Evolutionary conservation across 2,329 filamentous ascomycete genomes (phyloP), one percentile per base, ranked within the genome.

Genomic region (Drechslera avenae): DNA sequence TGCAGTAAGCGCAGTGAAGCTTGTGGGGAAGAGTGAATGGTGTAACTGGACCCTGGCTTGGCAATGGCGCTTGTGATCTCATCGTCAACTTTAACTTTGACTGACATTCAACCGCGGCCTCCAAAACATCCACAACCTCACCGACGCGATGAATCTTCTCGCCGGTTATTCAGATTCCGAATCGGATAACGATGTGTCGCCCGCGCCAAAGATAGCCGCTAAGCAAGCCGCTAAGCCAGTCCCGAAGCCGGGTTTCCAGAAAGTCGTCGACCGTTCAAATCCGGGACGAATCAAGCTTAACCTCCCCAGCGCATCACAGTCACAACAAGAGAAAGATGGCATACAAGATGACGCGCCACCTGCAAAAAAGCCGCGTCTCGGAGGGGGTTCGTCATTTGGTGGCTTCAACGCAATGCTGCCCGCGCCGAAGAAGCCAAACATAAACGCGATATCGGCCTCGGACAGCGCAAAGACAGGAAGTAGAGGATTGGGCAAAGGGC

Each of bases 371-470:
- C 80, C 83, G 14, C 85, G 85, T 41, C 83, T 83, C 1, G 81
- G 79, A 6, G 81, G 79, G 5, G 82, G 82, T 3, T 85, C 86
- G 21, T 81, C 83, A 4, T 92, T 96, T 64, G 83, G 88, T 43
- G 89, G 87, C 2, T 94, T 97, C 78, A 94, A 93, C 70, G 86
- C 91, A 2, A 85, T 96, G 60, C 81, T 97, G 16, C 93, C 93
- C 2, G 81, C 92, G 19, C 92, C 93, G 0, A 97, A 96, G 68
- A 79, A 80, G 52, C 62, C 76, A 36, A 67, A 62, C 37, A 48
- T 46, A 23, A 58, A 54, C 30, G 59, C 55, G 33, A 52, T 63
- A 26, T 53, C 58, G 33, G 48, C 65, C 9, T 46, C 58, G 58
- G 63, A 50, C 48, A 60, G 67, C 57, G 50, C 66, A 63, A 36